Conservation (phyloP, 257 asterid genomes). For the Anisodus acutangulus region DNA sequence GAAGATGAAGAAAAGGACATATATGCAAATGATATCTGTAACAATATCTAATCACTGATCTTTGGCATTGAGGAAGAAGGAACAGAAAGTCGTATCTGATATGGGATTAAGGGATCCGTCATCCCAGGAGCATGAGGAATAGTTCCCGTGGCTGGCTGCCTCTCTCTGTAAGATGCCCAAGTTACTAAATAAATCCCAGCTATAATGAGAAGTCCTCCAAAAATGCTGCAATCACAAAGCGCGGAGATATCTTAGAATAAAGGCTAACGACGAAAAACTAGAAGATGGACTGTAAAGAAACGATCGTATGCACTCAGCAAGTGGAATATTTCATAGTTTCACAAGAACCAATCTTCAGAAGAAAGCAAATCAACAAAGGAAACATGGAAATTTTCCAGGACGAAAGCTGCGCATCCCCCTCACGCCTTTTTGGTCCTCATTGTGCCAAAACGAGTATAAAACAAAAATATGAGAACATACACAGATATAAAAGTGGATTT, state of each 20-base stretch:
- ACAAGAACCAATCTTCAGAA: background rate
- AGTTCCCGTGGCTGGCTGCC: slow-evolving; percentile 41
- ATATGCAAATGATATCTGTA: background rate
- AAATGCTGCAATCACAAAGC: slow-evolving; percentile 56
- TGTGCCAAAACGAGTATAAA: slow-evolving; percentile 7
- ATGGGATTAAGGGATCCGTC: slow-evolving; percentile 56
- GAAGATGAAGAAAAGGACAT: background rate
- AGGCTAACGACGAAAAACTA: background rate
- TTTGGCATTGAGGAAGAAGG: slow-evolving; percentile 61
- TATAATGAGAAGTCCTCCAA: slow-evolving; percentile 81
- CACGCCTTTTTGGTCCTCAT: slow-evolving; percentile 12
- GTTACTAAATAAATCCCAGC: slow-evolving; percentile 92
- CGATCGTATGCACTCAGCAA: background rate
- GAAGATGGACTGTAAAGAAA: background rate
- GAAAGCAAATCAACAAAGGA: background rate
- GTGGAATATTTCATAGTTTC: background rate
- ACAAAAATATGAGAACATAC: background rate
- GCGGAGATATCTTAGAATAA: background rate
- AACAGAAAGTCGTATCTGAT: slow-evolving; percentile 57
- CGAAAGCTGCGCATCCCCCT: background rate
- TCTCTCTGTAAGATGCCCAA: slow-evolving; percentile 80
- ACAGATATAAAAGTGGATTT: background rate
- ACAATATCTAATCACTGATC: slow-evolving; percentile 51
- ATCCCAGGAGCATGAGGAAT: slow-evolving; percentile 45
- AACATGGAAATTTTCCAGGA: background rate